Base-by-base conservation (phyloP, 2,329 filamentous ascomycete species). In the Camillea tinctor region DNA sequence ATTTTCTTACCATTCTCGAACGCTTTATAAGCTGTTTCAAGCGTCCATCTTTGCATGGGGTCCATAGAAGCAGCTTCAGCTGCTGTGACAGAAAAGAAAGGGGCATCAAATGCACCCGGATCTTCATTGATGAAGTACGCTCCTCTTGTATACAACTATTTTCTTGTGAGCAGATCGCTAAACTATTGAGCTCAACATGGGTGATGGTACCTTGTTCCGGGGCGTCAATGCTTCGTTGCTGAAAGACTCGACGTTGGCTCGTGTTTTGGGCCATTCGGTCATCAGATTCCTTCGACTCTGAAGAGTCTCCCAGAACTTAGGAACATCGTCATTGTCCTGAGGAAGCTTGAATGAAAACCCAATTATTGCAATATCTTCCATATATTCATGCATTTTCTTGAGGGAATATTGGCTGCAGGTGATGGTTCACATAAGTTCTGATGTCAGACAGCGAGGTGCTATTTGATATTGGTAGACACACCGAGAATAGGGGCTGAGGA, bases 301-400 rank as follows among this genome's bases (percentile, higher is more conserved):
- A 6, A 77, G 68, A 2, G 70, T 65, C 3, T 76, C 65, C 75
- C 75, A 77, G n/a, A 77, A 72, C 19, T 57, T 63, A 6, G 58
- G 58, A 7, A 70, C 71, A 36, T 76, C 68, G 0, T 73, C 63
- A 4, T 70, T 64, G 40, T 68, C 73, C 30, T 75, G 72, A 1
- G 77, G 77, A 1, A 79, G 69, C 57, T 74, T 76, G 53, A 75
- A 74, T 15, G 75, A 73, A 40, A 72, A 71, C 3, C 77, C 77
- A 8, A 80, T 62, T 6, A 79, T 60, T 7, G 74, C 75, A 19
- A 64, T 51, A 54, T 60, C 58, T 19, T 52, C 60, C 62, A 64
- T 64, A 17, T 17, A 5, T 5, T 19, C 23, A 8, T 19, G 24
- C 9, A 54, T 13, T 19, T 40, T 40, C 49, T 13, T 17, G 11